Percentiles rank a stretch among this genome's conserved stretches.
These are phyloP conservation scores for Metroxylon sagu DNA, from an alignment of 176 grass and related monocot genomes.

Conservation along the genomic window DNA sequence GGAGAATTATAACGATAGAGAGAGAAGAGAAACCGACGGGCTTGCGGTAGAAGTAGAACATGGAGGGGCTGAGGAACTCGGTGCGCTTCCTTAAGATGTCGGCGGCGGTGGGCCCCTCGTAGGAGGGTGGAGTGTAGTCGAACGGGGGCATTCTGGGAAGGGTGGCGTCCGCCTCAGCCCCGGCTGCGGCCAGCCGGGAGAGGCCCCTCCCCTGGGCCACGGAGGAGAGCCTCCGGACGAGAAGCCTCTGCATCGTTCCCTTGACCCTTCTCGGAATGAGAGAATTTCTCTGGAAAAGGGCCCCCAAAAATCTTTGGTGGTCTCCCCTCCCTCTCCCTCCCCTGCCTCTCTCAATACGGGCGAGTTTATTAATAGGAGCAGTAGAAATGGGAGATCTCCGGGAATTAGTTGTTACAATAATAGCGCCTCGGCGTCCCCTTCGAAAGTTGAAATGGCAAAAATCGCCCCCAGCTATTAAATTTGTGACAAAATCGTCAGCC, in stretches of 20 bases:
- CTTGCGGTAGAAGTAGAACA: constrained; percentile 77
- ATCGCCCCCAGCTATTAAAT: too few species aligned
- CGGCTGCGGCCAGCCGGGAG: constrained; percentile 1
- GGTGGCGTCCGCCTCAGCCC: not conserved
- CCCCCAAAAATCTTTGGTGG: too few species aligned
- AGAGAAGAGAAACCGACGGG: constrained; percentile 32
- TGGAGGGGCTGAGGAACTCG: constrained; percentile 92
- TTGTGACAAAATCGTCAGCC: too few species aligned
- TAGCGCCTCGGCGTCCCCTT: too few species aligned
- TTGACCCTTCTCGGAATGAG: too few species aligned
- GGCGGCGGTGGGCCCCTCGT: constrained; percentile 52
- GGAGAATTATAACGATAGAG: not conserved
- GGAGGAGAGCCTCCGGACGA: constrained; percentile 1
- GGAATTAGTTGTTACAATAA: too few species aligned
- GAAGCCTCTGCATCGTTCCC: not conserved
- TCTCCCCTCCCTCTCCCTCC: too few species aligned
- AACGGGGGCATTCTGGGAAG: constrained; percentile 57
- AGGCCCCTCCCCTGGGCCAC: not conserved
- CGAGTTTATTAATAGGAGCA: too few species aligned
- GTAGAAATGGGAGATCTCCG: too few species aligned
- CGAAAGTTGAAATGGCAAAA: too few species aligned
- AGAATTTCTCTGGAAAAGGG: too few species aligned
- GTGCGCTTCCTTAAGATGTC: constrained; percentile 69
- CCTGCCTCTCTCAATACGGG: too few species aligned
- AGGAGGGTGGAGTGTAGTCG: constrained; percentile 59